A percentile compares a stretch with the other conserved stretches of the same genome.
These are phyloP conservation scores for Canavalia gladiata DNA, from an alignment of 306 rosid species.

Conservation along the genomic window DNA sequence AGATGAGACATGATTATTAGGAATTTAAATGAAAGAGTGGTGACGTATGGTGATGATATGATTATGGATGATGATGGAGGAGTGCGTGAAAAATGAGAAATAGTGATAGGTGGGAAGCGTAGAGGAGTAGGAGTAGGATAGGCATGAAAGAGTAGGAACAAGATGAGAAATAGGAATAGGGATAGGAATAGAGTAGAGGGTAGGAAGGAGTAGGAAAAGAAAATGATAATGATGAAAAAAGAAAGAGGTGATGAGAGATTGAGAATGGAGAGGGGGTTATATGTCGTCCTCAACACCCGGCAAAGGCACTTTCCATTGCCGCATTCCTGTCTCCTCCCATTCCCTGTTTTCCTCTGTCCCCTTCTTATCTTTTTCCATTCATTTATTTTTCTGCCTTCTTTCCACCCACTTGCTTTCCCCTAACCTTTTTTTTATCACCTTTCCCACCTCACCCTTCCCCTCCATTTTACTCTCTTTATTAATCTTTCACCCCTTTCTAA, in stretches of 20 bases:
- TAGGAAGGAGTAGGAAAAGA: not conserved
- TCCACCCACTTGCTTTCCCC: too few relatives aligned
- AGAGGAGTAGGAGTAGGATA: not conserved
- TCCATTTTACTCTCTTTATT: slow-evolving; percentile 12
- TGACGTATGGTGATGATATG: slow-evolving; percentile 49
- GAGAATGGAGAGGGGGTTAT: slow-evolving; percentile 37
- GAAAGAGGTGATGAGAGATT: slow-evolving; percentile 16
- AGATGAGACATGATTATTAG: slow-evolving; percentile 18
- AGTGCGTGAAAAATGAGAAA: slow-evolving; percentile 36
- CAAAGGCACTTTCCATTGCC: slow-evolving; percentile 63
- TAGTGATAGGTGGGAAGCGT: not conserved
- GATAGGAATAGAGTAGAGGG: not conserved
- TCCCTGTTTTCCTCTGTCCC: slow-evolving; percentile 58
- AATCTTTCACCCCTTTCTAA: not conserved
- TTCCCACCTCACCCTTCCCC: slow-evolving; percentile 5
- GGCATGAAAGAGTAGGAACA: slow-evolving; percentile 2
- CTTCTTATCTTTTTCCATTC: slow-evolving; percentile 34
- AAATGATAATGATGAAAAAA: slow-evolving; percentile 29
- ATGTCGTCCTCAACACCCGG: slow-evolving; percentile 69
- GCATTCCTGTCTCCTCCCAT: slow-evolving; percentile 76
- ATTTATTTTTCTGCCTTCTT: slow-evolving; percentile 23
- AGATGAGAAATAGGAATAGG: not conserved
- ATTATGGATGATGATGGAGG: slow-evolving; percentile 7
- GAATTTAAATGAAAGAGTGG: slow-evolving; percentile 26
- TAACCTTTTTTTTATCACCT: not conserved